Conservation (phyloP, 768 basidiomycete species). For the Serendipita sp. region DNA sequence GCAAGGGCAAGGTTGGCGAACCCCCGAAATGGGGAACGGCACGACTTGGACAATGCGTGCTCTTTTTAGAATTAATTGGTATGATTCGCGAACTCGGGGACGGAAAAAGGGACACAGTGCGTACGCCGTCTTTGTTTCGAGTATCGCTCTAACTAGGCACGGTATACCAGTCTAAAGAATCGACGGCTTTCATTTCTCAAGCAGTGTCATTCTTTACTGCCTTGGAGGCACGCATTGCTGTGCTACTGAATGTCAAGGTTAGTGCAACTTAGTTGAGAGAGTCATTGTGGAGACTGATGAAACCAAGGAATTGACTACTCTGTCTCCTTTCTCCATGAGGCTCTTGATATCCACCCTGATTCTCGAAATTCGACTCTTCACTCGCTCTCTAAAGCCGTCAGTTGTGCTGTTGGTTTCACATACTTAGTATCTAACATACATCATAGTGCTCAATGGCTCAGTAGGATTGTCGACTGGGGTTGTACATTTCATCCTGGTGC, state of each 20-base stretch:
- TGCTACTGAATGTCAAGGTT: constrained; percentile 44
- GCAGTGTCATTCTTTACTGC: constrained; percentile 26
- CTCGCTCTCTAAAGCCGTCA: constrained; percentile 46
- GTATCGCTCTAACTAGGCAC: neutral
- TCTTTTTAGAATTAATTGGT: constrained; percentile 43
- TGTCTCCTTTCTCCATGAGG: constrained; percentile 40
- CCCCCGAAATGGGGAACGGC: constrained; percentile 28
- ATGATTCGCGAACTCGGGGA: constrained; percentile 25
- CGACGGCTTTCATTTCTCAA: constrained; percentile 3
- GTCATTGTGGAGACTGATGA: no score
- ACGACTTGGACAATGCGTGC: constrained; percentile 43
- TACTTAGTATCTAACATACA: constrained; percentile 27
- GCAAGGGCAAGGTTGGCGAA: constrained; percentile 12
- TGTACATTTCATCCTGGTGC: constrained; percentile 14
- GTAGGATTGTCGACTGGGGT: constrained; percentile 19
- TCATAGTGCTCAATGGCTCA: constrained; percentile 17
- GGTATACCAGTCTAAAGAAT: constrained; percentile 1
- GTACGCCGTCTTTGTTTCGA: neutral
- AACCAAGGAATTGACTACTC: constrained; percentile 34
- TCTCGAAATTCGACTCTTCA: constrained; percentile 44
- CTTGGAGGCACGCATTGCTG: constrained; percentile 40
- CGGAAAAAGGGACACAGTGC: constrained; percentile 19
- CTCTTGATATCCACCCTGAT: constrained; percentile 45
- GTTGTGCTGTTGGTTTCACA: constrained; percentile 20
- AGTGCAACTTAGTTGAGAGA: neutral